Evolutionary conservation across 1,284 basidiomycete genomes (phyloP).

Genomic region (Cryptococcus floricola): DNA sequence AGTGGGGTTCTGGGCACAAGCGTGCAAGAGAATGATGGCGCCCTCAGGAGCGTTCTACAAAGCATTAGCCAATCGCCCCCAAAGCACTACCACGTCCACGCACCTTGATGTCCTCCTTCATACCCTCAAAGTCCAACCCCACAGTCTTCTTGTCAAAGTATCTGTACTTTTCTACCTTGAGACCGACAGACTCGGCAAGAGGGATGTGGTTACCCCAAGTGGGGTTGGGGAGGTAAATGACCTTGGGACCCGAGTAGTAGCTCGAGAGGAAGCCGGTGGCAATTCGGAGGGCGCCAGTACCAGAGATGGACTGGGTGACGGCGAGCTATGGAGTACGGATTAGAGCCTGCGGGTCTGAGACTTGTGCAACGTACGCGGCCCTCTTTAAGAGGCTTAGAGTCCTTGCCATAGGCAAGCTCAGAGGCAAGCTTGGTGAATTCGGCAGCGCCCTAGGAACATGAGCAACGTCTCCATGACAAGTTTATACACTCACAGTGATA

Average conservation of each 20-base stretch:
- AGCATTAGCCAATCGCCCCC: neutral
- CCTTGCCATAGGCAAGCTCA: conserved; percentile 84
- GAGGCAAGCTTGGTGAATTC: conserved; percentile 87
- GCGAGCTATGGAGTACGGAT: conserved; percentile 60
- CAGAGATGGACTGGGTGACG: conserved; percentile 93
- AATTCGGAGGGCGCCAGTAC: conserved; percentile 95
- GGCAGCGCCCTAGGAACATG: conserved; percentile 55
- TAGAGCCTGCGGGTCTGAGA: neutral
- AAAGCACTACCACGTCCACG: conserved; percentile 19
- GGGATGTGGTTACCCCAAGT: conserved; percentile 97
- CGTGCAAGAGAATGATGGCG: conserved; percentile 41
- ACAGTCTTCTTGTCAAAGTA: conserved; percentile 96
- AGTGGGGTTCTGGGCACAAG: conserved; percentile 74
- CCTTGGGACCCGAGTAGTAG: conserved; percentile 82
- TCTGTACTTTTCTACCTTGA: conserved; percentile 87
- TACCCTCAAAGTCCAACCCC: conserved; percentile 86
- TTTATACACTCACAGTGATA: conserved; percentile 60
- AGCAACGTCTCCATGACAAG: neutral
- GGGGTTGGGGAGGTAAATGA: conserved; percentile 88
- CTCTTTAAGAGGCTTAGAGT: conserved; percentile 69
- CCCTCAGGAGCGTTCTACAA: conserved; percentile 50
- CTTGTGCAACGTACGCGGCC: conserved; percentile 57
- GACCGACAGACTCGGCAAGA: conserved; percentile 80
- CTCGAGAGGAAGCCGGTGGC: conserved; percentile 85
- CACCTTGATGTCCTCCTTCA: conserved; percentile 80